phyloP scores from a whole-genome alignment of 306 rosid species.

The Citrullus mucosospermus region DNA sequence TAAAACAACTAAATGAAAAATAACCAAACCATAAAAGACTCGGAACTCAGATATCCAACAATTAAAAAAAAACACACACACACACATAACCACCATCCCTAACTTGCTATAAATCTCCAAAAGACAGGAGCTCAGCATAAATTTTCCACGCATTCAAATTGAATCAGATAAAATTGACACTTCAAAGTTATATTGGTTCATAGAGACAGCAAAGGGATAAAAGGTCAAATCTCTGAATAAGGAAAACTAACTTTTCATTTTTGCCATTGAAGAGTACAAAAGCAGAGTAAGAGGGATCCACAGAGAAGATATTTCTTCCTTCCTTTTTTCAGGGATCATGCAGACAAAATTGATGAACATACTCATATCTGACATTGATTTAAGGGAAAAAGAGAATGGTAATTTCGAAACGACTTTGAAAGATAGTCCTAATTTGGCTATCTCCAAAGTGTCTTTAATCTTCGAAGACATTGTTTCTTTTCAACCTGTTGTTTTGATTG shows the following conservation, averaged over 20 bases:
- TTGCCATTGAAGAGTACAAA: neutral
- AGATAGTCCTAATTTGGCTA: neutral
- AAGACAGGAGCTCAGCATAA: neutral
- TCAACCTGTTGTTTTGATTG: neutral
- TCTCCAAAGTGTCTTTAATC: neutral
- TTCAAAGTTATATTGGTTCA: neutral
- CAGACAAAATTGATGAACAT: neutral
- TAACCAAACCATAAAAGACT: neutral
- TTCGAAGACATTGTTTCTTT: neutral
- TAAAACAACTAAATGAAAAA: neutral
- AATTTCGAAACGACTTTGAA: neutral
- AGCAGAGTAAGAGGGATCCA: neutral
- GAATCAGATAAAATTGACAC: neutral
- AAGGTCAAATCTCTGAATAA: neutral
- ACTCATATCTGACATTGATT: neutral
- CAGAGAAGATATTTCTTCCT: neutral
- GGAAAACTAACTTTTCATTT: neutral
- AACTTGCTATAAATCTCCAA: neutral
- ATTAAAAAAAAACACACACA: no score
- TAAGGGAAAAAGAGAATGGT: neutral
- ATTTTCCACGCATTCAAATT: neutral
- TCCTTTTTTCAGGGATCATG: neutral
- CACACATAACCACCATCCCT: neutral
- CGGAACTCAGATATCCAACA: neutral
- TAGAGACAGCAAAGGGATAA: neutral